These are phyloP conservation scores for Aquilaria malaccensis DNA, from an alignment of 345 rosid genomes.

Conservation along the genomic window DNA sequence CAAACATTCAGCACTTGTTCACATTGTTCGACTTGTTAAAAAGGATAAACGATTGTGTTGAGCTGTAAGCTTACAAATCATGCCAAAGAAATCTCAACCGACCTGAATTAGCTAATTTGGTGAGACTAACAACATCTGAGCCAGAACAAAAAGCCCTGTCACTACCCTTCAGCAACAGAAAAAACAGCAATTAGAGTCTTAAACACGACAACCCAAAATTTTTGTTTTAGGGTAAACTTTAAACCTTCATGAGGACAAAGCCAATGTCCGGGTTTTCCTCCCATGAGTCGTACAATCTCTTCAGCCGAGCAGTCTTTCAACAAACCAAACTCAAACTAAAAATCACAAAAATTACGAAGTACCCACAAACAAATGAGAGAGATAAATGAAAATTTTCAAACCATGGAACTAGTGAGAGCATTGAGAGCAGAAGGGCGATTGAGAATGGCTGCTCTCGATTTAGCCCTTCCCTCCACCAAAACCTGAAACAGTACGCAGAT, in stretches of 20 bases:
- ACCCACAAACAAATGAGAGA: not conserved
- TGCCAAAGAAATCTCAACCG: not conserved
- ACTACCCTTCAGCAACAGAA: constrained; percentile 55
- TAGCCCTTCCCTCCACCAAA: constrained; percentile 82
- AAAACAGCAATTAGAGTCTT: constrained; percentile 28
- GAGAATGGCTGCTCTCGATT: constrained; percentile 85
- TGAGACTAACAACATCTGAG: constrained; percentile 58
- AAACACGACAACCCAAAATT: not conserved
- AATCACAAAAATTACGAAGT: not conserved
- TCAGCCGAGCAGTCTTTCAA: constrained; percentile 59
- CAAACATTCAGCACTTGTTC: constrained; percentile 15
- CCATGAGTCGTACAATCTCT: constrained; percentile 84
- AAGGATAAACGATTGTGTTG: constrained; percentile 1
- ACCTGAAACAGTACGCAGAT: constrained; percentile 38
- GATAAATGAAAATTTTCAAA: constrained; percentile 9
- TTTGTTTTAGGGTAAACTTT: not conserved
- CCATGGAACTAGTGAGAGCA: constrained; percentile 72
- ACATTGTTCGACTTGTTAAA: constrained; percentile 10
- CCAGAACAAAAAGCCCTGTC: constrained; percentile 89
- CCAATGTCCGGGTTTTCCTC: constrained; percentile 89
- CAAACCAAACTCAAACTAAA: not conserved
- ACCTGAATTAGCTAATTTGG: constrained; percentile 60
- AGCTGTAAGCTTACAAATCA: not conserved
- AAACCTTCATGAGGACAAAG: constrained; percentile 82
- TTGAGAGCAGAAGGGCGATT: constrained; percentile 65